phyloP scores from a whole-genome alignment of 306 rosid genomes.

The Rubus idaeus region DNA sequence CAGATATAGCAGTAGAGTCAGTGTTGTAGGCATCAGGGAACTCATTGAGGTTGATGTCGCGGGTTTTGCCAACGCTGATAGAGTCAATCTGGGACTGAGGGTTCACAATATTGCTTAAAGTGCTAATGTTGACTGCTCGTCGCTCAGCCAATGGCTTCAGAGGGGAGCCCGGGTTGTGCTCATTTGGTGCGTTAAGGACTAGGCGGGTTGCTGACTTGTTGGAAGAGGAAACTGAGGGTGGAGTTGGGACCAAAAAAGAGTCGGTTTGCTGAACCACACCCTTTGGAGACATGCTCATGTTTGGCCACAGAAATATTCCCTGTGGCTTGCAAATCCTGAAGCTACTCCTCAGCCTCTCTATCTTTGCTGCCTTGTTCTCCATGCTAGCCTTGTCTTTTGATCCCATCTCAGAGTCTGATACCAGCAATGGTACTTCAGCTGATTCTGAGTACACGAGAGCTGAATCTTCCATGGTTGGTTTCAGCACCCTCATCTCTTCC shows the following conservation, averaged over 20 bases:
- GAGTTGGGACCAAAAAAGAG: conserved; percentile 49
- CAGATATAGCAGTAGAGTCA: conserved; percentile 12
- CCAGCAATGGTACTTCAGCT: conserved; percentile 26
- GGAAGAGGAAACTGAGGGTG: conserved; percentile 66
- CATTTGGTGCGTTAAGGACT: conserved; percentile 14
- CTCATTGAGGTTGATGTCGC: conserved; percentile 66
- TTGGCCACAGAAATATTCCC: conserved; percentile 75
- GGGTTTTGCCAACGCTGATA: conserved; percentile 7
- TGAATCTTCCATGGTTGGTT: conserved; percentile 38
- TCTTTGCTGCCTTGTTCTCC: conserved; percentile 63
- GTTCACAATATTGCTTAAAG: conserved; percentile 30
- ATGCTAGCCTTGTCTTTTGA: conserved; percentile 14
- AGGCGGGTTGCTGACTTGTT: conserved; percentile 32
- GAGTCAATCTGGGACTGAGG: conserved; percentile 19
- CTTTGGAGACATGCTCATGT: conserved; percentile 37
- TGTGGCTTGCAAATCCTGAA: conserved; percentile 77
- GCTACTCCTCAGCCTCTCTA: conserved; percentile 73
- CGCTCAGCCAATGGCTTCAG: conserved; percentile 73
- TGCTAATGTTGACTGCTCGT: conserved; percentile 51
- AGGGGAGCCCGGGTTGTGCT: conserved; percentile 44
- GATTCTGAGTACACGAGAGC: conserved; percentile 35
- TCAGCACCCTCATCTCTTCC: conserved; percentile 50
- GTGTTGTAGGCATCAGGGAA: conserved; percentile 32
- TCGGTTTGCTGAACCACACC: conserved; percentile 35
- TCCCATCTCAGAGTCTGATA: conserved; percentile 35